phyloP scores from a whole-genome alignment of 2,329 filamentous ascomycete genomes.

The Diatrype stigma region DNA sequence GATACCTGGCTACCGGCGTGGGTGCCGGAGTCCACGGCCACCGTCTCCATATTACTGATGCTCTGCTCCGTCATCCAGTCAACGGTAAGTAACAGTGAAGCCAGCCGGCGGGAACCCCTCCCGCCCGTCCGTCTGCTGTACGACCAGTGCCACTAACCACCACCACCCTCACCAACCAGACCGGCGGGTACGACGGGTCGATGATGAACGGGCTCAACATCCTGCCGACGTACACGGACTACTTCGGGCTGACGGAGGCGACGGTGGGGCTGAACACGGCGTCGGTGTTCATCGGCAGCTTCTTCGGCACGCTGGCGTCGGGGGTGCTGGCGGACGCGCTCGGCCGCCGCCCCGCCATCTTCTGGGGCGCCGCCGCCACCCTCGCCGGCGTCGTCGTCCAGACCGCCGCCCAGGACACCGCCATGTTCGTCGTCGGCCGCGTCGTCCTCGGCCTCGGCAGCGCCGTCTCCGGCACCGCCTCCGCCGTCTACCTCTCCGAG shows the following conservation, averaged over 20 bases:
- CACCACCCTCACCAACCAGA: conserved; percentile 10
- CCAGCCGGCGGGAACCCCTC: no score
- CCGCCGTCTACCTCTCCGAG: conserved; percentile 45
- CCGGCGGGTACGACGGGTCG: conserved; percentile 40
- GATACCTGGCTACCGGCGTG: conserved; percentile 44
- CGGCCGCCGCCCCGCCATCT: conserved; percentile 40
- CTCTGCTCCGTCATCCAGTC: conserved; percentile 43
- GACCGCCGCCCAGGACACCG: conserved; percentile 44
- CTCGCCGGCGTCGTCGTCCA: conserved; percentile 43
- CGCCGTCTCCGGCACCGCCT: conserved; percentile 38
- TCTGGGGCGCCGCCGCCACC: conserved; percentile 40
- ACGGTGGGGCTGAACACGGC: conserved; percentile 53
- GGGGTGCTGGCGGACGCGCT: conserved; percentile 38
- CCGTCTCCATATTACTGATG: conserved; percentile 36
- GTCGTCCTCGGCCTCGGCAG: conserved; percentile 45
- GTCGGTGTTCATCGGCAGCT: conserved; percentile 49
- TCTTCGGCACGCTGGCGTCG: conserved; percentile 39
- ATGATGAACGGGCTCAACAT: conserved; percentile 57
- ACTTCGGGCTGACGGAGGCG: conserved; percentile 49
- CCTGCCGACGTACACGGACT: conserved; percentile 50
- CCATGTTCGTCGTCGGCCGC: conserved; percentile 46
- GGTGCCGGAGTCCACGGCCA: conserved; percentile 38
- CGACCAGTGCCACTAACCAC: no score
- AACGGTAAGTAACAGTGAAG: conserved; percentile 23
- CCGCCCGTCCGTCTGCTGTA: no score